phyloP scores from a whole-genome alignment of 352 stramenopile genomes.

The Globisporangium iwayamae region DNA sequence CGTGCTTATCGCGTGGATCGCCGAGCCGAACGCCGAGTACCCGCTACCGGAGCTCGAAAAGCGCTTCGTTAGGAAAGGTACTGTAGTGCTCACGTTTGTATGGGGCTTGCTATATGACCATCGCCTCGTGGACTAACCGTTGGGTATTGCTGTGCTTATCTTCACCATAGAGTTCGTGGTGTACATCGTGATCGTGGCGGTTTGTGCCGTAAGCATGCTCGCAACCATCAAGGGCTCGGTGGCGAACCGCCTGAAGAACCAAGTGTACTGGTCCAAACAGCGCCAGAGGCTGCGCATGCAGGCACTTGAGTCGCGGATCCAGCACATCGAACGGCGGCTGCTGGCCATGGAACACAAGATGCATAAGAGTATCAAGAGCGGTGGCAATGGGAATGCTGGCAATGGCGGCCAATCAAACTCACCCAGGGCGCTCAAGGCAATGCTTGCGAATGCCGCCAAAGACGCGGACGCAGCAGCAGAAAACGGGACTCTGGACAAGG shows the following conservation, averaged over 20 bases:
- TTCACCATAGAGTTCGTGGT: slow-evolving; percentile 49
- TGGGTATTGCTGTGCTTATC: not conserved
- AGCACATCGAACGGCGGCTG: slow-evolving; percentile 64
- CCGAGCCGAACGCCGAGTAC: slow-evolving; percentile 83
- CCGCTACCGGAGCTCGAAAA: slow-evolving; percentile 78
- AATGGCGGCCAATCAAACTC: not conserved
- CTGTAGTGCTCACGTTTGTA: not conserved
- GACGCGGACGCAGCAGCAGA: not conserved
- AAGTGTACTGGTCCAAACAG: slow-evolving; percentile 77
- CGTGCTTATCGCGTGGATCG: slow-evolving; percentile 84
- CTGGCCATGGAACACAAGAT: slow-evolving; percentile 61
- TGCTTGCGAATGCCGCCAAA: not conserved
- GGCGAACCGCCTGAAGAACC: slow-evolving; percentile 80
- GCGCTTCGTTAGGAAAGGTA: slow-evolving; percentile 76
- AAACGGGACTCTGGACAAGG: not conserved
- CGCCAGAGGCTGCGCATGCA: slow-evolving; percentile 83
- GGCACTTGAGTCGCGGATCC: slow-evolving; percentile 61
- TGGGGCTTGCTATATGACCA: too few species aligned
- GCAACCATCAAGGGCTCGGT: slow-evolving; percentile 88
- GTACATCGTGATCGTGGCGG: slow-evolving; percentile 75
- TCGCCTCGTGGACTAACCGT: too few species aligned
- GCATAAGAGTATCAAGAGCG: slow-evolving; percentile 26
- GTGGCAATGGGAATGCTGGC: not conserved
- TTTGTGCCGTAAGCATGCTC: slow-evolving; percentile 77
- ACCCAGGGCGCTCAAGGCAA: slow-evolving; percentile 1